Percentiles rank a stretch among this genome's conserved stretches.
These are phyloP conservation scores for Lepidium didymum DNA, from an alignment of 345 rosid species.

Conservation along the genomic window DNA sequence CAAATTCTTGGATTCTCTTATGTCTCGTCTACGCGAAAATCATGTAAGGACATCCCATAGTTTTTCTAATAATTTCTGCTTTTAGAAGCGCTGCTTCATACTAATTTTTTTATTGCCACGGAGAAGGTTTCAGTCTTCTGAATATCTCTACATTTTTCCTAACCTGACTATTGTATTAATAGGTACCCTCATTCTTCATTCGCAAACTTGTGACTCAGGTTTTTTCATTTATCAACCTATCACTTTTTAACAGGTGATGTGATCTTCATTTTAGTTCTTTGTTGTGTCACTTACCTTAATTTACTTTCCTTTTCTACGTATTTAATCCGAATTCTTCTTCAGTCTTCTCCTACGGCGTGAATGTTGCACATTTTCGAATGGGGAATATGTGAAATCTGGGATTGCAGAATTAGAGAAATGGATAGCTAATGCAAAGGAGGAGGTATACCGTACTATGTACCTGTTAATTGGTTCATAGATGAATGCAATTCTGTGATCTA, in stretches of 20 bases:
- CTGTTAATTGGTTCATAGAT: constrained; percentile 9
- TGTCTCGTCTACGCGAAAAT: constrained; percentile 68
- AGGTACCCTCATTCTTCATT: constrained; percentile 97
- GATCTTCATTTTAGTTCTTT: neutral
- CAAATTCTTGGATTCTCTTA: constrained; percentile 83
- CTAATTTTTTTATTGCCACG: neutral
- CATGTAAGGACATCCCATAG: constrained; percentile 48
- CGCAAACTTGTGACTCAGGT: constrained; percentile 96
- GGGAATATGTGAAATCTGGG: constrained; percentile 95
- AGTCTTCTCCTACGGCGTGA: constrained; percentile 96
- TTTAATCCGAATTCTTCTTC: constrained; percentile 14
- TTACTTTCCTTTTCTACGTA: constrained; percentile 3
- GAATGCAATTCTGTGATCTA: constrained; percentile 18
- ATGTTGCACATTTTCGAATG: constrained; percentile 97
- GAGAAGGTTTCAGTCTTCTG: neutral
- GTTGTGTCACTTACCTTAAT: neutral
- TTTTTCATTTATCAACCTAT: constrained; percentile 89
- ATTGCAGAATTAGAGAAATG: constrained; percentile 95
- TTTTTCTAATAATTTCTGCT: constrained; percentile 4
- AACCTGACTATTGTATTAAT: constrained; percentile 19
- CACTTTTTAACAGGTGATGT: constrained; percentile 88
- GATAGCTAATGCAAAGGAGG: constrained; percentile 71
- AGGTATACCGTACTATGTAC: constrained; percentile 42
- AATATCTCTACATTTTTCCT: constrained; percentile 10
- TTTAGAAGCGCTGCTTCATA: neutral